phyloP scores from a whole-genome alignment of 2,329 filamentous ascomycete genomes.

The Whalleya microplaca region DNA sequence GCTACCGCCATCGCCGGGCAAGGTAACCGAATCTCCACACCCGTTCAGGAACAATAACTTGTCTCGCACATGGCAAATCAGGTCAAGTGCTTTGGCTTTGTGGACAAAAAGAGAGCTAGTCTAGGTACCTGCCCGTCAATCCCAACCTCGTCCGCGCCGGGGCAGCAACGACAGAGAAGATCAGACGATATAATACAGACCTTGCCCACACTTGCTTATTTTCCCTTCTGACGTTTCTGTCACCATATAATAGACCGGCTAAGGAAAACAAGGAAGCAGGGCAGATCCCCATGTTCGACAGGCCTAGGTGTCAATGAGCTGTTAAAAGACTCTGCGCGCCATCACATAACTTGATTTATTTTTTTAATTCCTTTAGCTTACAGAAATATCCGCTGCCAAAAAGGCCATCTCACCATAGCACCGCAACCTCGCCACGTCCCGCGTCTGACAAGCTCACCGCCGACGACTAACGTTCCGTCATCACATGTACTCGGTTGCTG shows the following conservation, averaged over 20 bases:
- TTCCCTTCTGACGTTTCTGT: slow-evolving; percentile 38
- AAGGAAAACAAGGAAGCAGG: slow-evolving; percentile 40
- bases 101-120: slow-evolving; percentile 45
- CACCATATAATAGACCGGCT: slow-evolving; percentile 41
- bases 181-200: slow-evolving; percentile 54
- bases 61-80: slow-evolving; percentile 54
- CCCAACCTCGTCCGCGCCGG: slow-evolving; percentile 40
- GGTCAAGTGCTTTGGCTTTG: slow-evolving; percentile 51
- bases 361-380: slow-evolving; percentile 26
- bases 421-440: slow-evolving; percentile 27
- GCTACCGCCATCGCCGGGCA: slow-evolving; percentile 54
- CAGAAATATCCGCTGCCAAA: slow-evolving; percentile 27
- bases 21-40: slow-evolving; percentile 48
- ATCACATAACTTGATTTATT: slow-evolving; percentile 34
- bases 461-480: slow-evolving; percentile 32
- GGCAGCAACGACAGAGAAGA: slow-evolving; percentile 43
- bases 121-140: slow-evolving; percentile 46
- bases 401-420: slow-evolving; percentile 28
- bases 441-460: slow-evolving; percentile 26
- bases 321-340: slow-evolving; percentile 32
- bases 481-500: slow-evolving; percentile 43
- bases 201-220: slow-evolving; percentile 41
- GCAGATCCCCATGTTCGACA: slow-evolving; percentile 37
- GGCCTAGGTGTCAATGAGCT: slow-evolving; percentile 36
- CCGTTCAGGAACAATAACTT: slow-evolving; percentile 49